Conservation (phyloP, 176 grass and related monocot genomes). For the Juncus effusus region DNA sequence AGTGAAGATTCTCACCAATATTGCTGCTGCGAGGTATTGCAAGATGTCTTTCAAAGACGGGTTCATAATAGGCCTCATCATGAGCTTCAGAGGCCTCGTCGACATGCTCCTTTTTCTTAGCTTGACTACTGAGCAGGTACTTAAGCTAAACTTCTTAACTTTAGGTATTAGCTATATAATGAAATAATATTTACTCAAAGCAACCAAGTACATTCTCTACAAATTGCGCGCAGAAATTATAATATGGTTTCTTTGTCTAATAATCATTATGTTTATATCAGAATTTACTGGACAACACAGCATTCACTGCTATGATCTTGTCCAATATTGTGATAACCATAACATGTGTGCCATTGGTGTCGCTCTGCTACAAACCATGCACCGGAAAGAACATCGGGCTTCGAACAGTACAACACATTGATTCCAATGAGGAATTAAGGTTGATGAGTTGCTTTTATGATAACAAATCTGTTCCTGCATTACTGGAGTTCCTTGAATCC, state of each 20-base stretch:
- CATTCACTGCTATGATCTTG: slow-evolving; percentile 11
- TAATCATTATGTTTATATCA: not conserved
- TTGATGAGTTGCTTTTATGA: slow-evolving; percentile 24
- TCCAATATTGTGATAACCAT: not conserved
- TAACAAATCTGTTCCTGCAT: slow-evolving; percentile 12
- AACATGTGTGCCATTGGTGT: slow-evolving; percentile 4
- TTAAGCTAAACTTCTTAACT: too few species aligned
- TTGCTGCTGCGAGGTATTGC: slow-evolving; percentile 11
- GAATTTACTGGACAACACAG: not conserved
- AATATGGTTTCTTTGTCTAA: too few species aligned
- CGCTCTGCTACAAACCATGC: slow-evolving; percentile 26
- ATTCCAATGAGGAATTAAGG: slow-evolving; percentile 17
- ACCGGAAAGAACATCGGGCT: not conserved
- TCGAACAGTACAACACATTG: slow-evolving; percentile 28
- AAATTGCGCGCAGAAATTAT: too few species aligned
- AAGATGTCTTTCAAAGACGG: not conserved
- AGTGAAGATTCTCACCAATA: slow-evolving; percentile 4
- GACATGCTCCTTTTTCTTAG: slow-evolving; percentile 7
- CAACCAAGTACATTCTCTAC: too few species aligned
- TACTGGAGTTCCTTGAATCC: slow-evolving; percentile 28
- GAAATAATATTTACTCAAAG: too few species aligned
- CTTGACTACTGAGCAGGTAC: too few species aligned
- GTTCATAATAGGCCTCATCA: slow-evolving; percentile 27
- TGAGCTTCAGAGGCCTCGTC: slow-evolving; percentile 33
- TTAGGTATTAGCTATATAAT: too few species aligned